Conservation (phyloP, 805 yeast genomes). For the Metschnikowia reukaufii region DNA sequence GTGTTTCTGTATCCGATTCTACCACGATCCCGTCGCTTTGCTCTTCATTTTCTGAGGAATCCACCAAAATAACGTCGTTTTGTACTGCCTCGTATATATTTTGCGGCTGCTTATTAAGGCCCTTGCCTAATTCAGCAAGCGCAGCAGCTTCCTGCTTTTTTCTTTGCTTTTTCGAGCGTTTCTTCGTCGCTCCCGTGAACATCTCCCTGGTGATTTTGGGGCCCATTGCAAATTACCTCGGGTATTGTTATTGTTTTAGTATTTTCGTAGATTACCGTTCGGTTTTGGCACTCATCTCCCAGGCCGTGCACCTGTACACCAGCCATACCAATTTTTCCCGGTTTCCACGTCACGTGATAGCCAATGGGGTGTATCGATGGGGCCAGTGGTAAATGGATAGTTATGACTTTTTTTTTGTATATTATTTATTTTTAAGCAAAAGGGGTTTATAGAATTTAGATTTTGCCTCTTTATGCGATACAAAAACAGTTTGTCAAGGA, state of each 20-base stretch:
- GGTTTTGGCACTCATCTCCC: not conserved
- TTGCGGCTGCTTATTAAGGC: not conserved
- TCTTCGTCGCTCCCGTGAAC: not conserved
- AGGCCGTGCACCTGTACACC: not conserved
- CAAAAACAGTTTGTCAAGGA: no score
- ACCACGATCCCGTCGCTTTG: conserved; percentile 23
- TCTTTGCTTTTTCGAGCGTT: not conserved
- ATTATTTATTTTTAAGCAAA: no score
- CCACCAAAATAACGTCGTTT: conserved; percentile 32
- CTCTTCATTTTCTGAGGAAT: conserved; percentile 26
- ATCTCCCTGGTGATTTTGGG: not conserved
- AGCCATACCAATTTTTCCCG: not conserved
- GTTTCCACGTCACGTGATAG: no score
- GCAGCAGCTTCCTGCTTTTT: not conserved
- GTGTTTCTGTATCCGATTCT: conserved; percentile 22
- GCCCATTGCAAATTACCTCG: not conserved
- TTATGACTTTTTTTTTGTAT: no score
- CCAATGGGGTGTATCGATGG: no score
- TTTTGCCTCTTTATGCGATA: no score
- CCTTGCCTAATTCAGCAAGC: not conserved
- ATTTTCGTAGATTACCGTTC: not conserved
- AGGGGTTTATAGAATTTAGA: no score
- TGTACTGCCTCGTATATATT: not conserved
- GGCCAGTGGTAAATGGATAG: no score
- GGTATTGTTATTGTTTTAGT: not conserved